These are phyloP conservation scores for Pseudogymnoascus sp. DNA, from an alignment of 2,329 filamentous ascomycete genomes.

Conservation along the genomic window DNA sequence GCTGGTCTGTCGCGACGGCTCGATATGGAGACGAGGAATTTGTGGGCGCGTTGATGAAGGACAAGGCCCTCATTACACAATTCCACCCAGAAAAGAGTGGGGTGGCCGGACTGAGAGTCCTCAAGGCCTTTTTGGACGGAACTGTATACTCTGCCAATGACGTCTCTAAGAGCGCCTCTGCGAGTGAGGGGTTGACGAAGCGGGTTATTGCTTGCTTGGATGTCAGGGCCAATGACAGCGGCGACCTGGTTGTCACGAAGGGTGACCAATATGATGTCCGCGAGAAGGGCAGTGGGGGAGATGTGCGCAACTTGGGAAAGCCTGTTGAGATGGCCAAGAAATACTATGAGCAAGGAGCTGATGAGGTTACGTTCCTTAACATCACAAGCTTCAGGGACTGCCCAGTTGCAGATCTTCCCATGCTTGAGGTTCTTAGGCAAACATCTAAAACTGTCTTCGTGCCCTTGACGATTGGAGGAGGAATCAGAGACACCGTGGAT, in stretches of 20 bases:
- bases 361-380: conserved; percentile 96
- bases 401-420: conserved; percentile 82
- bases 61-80: conserved; percentile 83
- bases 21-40: conserved; percentile 85
- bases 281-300: conserved; percentile 63
- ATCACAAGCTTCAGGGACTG: conserved; percentile 97
- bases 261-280: conserved; percentile 98
- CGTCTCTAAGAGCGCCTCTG: background rate
- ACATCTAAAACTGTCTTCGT: conserved; percentile 93
- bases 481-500: conserved; percentile 88
- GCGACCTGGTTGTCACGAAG: conserved; percentile 95
- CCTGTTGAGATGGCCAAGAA: conserved; percentile 87
- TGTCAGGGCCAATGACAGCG: conserved; percentile 86
- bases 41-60: conserved; percentile 78
- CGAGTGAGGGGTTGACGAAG: conserved; percentile 69
- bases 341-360: conserved; percentile 95
- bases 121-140: conserved; percentile 82
- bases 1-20: conserved; percentile 89
- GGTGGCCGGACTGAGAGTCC: conserved; percentile 72
- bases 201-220: conserved; percentile 94
- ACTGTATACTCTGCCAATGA: conserved; percentile 24
- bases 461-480: conserved; percentile 88
- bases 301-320: conserved; percentile 90
- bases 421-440: conserved; percentile 85
- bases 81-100: conserved; percentile 99